Evolutionary conservation across 2,329 filamentous ascomycete genomes (phyloP), one percentile per base, ranked within the genome.

Genomic region (Cadophora sp.): DNA sequence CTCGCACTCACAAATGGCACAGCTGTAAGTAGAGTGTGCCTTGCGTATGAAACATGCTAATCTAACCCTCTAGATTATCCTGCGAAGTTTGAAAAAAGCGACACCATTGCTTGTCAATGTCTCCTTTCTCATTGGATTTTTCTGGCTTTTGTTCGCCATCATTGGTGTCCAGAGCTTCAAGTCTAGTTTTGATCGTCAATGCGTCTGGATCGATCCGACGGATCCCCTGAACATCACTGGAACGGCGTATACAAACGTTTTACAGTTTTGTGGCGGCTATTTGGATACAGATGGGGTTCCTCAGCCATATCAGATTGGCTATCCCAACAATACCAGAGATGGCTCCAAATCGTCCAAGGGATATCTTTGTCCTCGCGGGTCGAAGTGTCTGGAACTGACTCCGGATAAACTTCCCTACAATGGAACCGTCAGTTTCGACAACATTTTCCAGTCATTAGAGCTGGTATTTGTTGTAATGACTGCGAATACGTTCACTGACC

Each of bases 401-500:
- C 97, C 68, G 92, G 24, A 71, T 11, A 61, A 70, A 36, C 74
- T 75, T 74, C 96, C 96, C 0, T 93, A 87, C 78, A 93, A 92
- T 73, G 89, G 88, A 61, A 99, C 96, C 0, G 86, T 97, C 74
- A 96, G 91, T 78, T 99, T 98, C 76, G 96, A 99, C 81, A 95
- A 98, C 76, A 96, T 99, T 48, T 81, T 93, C 36, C 90, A 98
- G 71, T 97, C 94, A 0, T 81, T 98, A 62, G 94, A 99, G 80
- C 83, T 98, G 66, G 94, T 99, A 1, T 99, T 99, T 76, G 93
- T 99, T 61, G 91, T 99, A 76, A 99, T 99, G 93, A 97, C 93
- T 74, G 95, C 94, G 59, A 99, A 99, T 78, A 99, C 96, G 0
- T 99, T 96, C 79, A 91, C 93, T 1, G 93, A 98, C 78, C 82